phyloP scores from a whole-genome alignment of 164 flowering plant species.

The Brasenia schreberi region DNA sequence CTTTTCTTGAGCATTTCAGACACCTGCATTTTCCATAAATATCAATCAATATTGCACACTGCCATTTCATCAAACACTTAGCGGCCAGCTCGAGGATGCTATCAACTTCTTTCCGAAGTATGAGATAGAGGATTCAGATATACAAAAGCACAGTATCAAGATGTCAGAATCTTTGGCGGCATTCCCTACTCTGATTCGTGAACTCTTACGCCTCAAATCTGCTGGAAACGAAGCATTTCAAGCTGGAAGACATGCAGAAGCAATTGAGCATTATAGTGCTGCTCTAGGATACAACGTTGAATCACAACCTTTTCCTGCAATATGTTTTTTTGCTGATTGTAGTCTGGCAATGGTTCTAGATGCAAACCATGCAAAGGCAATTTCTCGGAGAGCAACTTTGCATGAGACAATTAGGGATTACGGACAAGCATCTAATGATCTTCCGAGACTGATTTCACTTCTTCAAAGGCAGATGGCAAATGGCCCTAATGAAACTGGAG shows the following conservation, averaged over 20 bases:
- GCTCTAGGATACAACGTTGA: conserved; percentile 66
- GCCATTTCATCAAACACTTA: no score
- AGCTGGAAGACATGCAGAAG: conserved; percentile 58
- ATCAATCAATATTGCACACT: no score
- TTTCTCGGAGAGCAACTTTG: conserved; percentile 81
- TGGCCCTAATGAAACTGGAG: conserved; percentile 21
- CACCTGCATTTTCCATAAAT: no score
- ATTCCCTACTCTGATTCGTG: conserved; percentile 49
- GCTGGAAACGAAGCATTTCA: conserved; percentile 79
- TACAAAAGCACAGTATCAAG: conserved; percentile 18
- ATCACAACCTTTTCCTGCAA: conserved; percentile 85
- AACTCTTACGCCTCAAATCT: conserved; percentile 45
- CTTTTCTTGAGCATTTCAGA: no score
- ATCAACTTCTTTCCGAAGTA: conserved; percentile 53
- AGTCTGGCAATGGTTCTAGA: conserved; percentile 88
- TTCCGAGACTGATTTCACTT: conserved; percentile 42
- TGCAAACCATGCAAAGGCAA: conserved; percentile 70
- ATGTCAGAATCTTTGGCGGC: conserved; percentile 26
- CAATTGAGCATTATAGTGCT: conserved; percentile 74
- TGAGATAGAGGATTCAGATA: conserved; percentile 19
- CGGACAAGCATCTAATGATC: conserved; percentile 65
- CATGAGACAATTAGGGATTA: conserved; percentile 87
- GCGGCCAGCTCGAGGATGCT: conserved; percentile 47
- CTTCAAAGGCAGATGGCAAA: conserved; percentile 38
- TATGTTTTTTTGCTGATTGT: conserved; percentile 91